Base-by-base conservation (phyloP, 1,284 basidiomycete species). In the Melampsora larici-populina region DNA sequence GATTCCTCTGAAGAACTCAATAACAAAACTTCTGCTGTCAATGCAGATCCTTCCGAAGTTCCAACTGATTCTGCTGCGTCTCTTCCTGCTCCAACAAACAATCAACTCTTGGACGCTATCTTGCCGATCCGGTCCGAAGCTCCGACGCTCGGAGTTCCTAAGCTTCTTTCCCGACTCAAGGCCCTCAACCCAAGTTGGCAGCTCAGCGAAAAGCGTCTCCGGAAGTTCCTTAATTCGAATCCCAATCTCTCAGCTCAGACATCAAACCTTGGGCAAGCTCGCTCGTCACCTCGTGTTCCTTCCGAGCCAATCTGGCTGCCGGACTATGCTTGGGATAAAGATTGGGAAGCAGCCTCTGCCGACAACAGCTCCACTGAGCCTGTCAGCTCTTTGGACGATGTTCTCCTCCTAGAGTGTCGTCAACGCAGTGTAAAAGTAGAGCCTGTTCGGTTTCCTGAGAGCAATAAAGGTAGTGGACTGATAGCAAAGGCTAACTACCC, bases 311-410 rank as follows among this genome's bases (percentile, higher is more conserved):
- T 78, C 36, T 78, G 75, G 75, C 26, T 70, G 17, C 75, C 75
- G 15, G 68, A 78, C 49, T 78, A 78, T 46, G 58, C 62, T 21
- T 78, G 67, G 67, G 75, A 78, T 21, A 78, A 78, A 36, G 75
- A 78, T 43, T 78, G 75, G 75, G 75, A 78, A 70, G 74, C 74
- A 21, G 65, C 74, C 43, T 58, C 49, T 11, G 66, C 58, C 66
- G 75, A 78, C 21, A 60, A 65, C 62, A 49, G 55, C 15, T 48
- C 58, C 21, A 65, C 48, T 48, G 75, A 78, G 62, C 75, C 75
- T 8, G 29, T 78, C n/a, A 78, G 75, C 60, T 70, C 67, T 33
- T 36, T 70, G 5, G 75, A 78, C 58, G 68, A 78, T 70, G 48
- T 43, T 43, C 46, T 78, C 24, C 36, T 78, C 13, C 48, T 78